phyloP scores from a whole-genome alignment of 306 rosid genomes.

The Cicer chorassanicum region DNA sequence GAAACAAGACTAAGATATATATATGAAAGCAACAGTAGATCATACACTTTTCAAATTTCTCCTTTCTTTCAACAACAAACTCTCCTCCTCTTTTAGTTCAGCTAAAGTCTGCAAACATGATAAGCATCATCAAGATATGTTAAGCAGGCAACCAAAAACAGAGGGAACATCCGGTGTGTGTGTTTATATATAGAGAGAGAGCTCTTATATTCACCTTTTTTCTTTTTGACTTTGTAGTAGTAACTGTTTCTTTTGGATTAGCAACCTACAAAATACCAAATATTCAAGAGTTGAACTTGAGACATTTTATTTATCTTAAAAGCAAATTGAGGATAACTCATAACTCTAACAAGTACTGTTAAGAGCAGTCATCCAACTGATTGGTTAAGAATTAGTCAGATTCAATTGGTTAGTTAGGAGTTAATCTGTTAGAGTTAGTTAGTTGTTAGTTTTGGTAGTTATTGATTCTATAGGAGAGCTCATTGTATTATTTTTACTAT shows the following conservation, averaged over 20 bases:
- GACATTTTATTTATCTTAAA: not conserved
- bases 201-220: constrained; percentile 63
- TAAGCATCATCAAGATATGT: constrained; percentile 30
- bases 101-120: constrained; percentile 70
- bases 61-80: constrained; percentile 68
- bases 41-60: constrained; percentile 70
- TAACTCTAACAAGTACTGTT: too few relatives aligned
- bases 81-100: constrained; percentile 86
- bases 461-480: too few relatives aligned
- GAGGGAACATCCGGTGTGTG: not conserved
- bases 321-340: not conserved
- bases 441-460: too few relatives aligned
- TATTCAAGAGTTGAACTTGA: constrained; percentile 16
- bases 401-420: too few relatives aligned
- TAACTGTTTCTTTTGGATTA: constrained; percentile 52
- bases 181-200: too few relatives aligned
- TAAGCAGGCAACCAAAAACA: constrained; percentile 10
- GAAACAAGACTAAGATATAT: not conserved
- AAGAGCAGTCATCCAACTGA: too few relatives aligned
- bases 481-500: too few relatives aligned
- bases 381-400: too few relatives aligned
- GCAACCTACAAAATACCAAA: constrained; percentile 53
- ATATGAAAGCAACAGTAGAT: constrained; percentile 25
- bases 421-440: too few relatives aligned
- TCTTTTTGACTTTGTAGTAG: constrained; percentile 66